Evolutionary conservation across 148 eudicot genomes (phyloP).

Genomic region (Chenopodium album): DNA sequence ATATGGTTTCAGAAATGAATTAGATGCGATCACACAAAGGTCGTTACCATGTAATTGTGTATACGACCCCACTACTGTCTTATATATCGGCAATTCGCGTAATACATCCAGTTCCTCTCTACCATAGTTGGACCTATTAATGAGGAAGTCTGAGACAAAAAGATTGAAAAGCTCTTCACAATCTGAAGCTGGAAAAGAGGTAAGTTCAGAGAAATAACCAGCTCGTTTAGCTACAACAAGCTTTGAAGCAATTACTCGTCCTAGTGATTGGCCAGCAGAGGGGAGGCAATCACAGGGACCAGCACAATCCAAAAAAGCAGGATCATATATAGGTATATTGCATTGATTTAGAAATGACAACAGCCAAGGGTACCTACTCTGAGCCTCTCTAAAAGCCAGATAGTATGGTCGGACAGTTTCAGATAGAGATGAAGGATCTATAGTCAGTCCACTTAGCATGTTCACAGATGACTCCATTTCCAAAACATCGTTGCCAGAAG

Average conservation of each 20-base stretch:
- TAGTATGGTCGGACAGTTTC: slow-evolving; percentile 47
- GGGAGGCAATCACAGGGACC: slow-evolving; percentile 68
- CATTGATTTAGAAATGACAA: slow-evolving; percentile 78
- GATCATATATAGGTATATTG: slow-evolving; percentile 83
- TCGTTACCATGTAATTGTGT: slow-evolving; percentile 55
- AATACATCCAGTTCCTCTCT: slow-evolving; percentile 79
- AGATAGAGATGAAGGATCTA: slow-evolving; percentile 39
- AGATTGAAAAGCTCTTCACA: slow-evolving; percentile 74
- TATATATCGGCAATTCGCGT: slow-evolving; percentile 81
- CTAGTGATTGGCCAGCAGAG: slow-evolving; percentile 57
- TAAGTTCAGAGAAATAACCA: slow-evolving; percentile 75
- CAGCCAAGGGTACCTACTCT: slow-evolving; percentile 79
- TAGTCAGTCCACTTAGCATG: slow-evolving; percentile 32
- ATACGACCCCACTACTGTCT: slow-evolving; percentile 74
- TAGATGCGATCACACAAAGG: slow-evolving; percentile 72
- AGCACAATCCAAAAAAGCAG: slow-evolving; percentile 80
- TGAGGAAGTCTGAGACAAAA: slow-evolving; percentile 69
- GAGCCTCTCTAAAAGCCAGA: slow-evolving; percentile 46
- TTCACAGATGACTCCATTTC: slow-evolving; percentile 33
- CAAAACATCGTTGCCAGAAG: slow-evolving; percentile 26
- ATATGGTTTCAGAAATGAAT: slow-evolving; percentile 78
- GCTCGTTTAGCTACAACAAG: slow-evolving; percentile 80
- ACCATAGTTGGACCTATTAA: slow-evolving; percentile 55
- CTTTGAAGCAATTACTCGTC: slow-evolving; percentile 77
- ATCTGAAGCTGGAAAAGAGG: slow-evolving; percentile 63